Evolutionary conservation across 371 early-diverging fungal species (phyloP).

Genomic region (Dichotomocladium elegans): DNA sequence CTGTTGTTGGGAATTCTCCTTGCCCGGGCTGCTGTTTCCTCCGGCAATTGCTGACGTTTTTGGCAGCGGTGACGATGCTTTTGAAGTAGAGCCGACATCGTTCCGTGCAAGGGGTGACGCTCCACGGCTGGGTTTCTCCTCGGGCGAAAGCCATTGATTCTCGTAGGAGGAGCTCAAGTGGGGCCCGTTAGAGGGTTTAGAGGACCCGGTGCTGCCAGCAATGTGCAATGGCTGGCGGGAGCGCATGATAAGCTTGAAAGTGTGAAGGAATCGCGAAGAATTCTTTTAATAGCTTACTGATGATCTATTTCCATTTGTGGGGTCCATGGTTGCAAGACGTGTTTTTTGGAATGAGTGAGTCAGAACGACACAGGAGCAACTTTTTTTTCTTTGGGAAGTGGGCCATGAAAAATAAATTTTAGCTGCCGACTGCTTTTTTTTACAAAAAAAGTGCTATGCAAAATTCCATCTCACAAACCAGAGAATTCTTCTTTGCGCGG

Average conservation of each 20-base stretch:
- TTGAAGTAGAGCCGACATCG: neutral
- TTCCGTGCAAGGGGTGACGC: constrained; percentile 3
- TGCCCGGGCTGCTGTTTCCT: neutral
- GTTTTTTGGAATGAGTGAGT: too few relatives aligned
- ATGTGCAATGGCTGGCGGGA: constrained; percentile 10
- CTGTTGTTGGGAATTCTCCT: neutral
- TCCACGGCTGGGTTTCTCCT: constrained; percentile 5
- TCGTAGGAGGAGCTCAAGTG: constrained; percentile 20
- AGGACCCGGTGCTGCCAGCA: constrained; percentile 3
- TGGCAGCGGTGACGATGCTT: neutral
- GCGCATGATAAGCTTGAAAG: neutral
- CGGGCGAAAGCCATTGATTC: constrained; percentile 16
- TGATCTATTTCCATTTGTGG: constrained; percentile 5
- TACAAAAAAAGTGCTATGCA: too few relatives aligned
- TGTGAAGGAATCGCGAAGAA: neutral
- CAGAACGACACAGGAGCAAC: too few relatives aligned
- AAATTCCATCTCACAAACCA: too few relatives aligned
- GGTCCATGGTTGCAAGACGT: too few relatives aligned
- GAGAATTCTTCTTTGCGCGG: too few relatives aligned
- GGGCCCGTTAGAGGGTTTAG: constrained; percentile 2
- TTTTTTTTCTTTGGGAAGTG: too few relatives aligned
- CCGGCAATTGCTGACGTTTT: neutral
- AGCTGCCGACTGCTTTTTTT: too few relatives aligned
- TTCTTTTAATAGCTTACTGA: neutral
- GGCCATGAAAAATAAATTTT: too few relatives aligned